A percentile compares a stretch with the other conserved stretches of the same genome.
phyloP scores from a whole-genome alignment of 2,329 filamentous ascomycete species.

The Epichloe festucae region DNA sequence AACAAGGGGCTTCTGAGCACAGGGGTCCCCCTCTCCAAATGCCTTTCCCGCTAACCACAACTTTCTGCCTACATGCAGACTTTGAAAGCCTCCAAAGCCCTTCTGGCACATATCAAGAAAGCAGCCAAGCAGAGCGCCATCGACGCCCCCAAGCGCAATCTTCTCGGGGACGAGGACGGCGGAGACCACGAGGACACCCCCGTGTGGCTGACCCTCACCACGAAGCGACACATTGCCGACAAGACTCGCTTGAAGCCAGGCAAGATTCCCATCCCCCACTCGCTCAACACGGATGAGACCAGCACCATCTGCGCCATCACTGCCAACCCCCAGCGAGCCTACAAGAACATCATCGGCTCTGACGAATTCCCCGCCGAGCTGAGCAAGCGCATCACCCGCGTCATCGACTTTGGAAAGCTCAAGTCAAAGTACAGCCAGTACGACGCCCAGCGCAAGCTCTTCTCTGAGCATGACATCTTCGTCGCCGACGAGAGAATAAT shows the following conservation, averaged over 20 bases:
- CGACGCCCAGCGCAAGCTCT: constrained; percentile 73
- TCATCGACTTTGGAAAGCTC: constrained; percentile 75
- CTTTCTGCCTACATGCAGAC: constrained; percentile 25
- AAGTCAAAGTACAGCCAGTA: constrained; percentile 74
- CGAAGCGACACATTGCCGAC: constrained; percentile 55
- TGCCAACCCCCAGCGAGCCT: constrained; percentile 66
- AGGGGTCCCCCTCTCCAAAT: neutral
- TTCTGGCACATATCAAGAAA: constrained; percentile 49
- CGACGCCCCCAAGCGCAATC: constrained; percentile 39
- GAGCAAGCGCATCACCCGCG: constrained; percentile 53
- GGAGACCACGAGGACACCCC: constrained; percentile 34
- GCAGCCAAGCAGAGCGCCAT: constrained; percentile 33
- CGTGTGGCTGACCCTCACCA: constrained; percentile 50
- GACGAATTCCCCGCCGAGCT: constrained; percentile 57
- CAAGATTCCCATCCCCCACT: constrained; percentile 64
- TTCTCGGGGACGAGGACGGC: constrained; percentile 34
- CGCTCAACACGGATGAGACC: constrained; percentile 52
- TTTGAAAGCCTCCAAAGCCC: constrained; percentile 49
- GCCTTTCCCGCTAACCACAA: neutral
- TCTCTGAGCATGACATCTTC: constrained; percentile 82
- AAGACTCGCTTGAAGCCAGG: constrained; percentile 69
- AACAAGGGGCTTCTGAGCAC: neutral
- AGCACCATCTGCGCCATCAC: constrained; percentile 77
- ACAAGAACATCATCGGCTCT: constrained; percentile 76
- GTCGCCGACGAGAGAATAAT: constrained; percentile 81